Evolutionary conservation across 129 eudicot species (phyloP), one percentile per base, ranked within the genome.

Genomic region (Oenanthe sinensis): DNA sequence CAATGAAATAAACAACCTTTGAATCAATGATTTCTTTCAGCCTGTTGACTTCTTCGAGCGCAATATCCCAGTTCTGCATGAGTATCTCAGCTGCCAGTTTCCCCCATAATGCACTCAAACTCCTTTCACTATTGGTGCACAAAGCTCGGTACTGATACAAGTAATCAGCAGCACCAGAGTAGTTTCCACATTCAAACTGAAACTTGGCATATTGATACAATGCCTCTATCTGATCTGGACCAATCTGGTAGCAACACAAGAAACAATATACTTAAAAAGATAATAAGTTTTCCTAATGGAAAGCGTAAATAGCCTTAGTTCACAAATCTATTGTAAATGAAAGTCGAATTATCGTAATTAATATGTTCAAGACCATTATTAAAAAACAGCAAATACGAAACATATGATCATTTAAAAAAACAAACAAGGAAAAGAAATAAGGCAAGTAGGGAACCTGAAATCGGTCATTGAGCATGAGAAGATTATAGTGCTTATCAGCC

Each of bases 81-180:
- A 96, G 78, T 33, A 96, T 87, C 83, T 96, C 99, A 78, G 99
- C 99, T 2, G 99, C 99, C 30, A 96, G 85, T 81, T 96, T 96
- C 60, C 97, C 99, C 99, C 99, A 96, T 49, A 96, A 82, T 10
- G 97, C 99, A 84, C 97, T 92, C 76, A 96, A 81, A 80, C 88
- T 96, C 84, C 93, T 89, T 54, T 96, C 99, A 74, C 96, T 88
- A 44, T 86, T 90, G 26, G 96, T 96, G 89, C 97, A 90, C 79
- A 96, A 85, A 72, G 85, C 91, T 55, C 97, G 75, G 79, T 96
- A 96, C 84, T 90, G 99, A 76, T 96, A 92, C 75, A 96, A 63
- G 81, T 88, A 96, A 79, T 96, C 97, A 79, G 97, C 97, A 75
- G 99, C 99, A 73, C 97, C 99, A n/a, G 99, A 96, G 86, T 92